phyloP scores from a whole-genome alignment of 2,329 filamentous ascomycete species.

The Sordariomycetes sp. region DNA sequence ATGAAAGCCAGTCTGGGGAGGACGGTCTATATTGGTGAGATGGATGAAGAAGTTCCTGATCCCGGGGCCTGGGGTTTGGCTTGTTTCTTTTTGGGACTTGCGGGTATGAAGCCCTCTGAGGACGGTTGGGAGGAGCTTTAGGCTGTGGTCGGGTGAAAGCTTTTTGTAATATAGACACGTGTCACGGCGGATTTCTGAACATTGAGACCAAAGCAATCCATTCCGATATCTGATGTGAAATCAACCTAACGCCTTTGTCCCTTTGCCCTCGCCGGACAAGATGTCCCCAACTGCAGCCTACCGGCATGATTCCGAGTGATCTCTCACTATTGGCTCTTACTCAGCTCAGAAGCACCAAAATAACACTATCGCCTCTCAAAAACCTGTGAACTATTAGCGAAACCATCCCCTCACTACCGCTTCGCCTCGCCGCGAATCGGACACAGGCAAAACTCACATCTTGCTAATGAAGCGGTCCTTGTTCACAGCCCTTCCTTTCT shows the following conservation, averaged over 20 bases:
- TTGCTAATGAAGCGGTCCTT: constrained; percentile 98
- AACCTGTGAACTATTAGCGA: constrained; percentile 48
- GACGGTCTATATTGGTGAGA: constrained; percentile 33
- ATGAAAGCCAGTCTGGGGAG: constrained; percentile 83
- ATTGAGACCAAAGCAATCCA: too few relatives aligned
- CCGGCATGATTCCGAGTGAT: not conserved
- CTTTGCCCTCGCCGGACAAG: too few relatives aligned
- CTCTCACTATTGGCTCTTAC: not conserved
- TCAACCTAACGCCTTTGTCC: too few relatives aligned
- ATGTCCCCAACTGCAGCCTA: not conserved
- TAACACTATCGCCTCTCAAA: constrained; percentile 78
- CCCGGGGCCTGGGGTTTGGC: constrained; percentile 67
- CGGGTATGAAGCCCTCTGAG: constrained; percentile 35
- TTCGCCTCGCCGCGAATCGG: too few relatives aligned
- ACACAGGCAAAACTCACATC: constrained; percentile 52
- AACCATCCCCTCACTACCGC: not conserved
- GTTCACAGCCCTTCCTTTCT: constrained; percentile 85
- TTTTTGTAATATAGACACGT: too few relatives aligned
- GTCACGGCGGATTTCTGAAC: too few relatives aligned
- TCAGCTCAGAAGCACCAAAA: constrained; percentile 74
- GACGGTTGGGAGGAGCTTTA: constrained; percentile 23
- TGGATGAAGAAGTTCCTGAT: constrained; percentile 40
- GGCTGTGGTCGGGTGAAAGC: too few relatives aligned
- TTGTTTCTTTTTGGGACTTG: constrained; percentile 73
- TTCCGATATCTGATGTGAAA: too few relatives aligned